Evolutionary conservation across 345 rosid genomes (phyloP), one percentile per base, ranked within the genome.

Genomic region (Geranium brycei): DNA sequence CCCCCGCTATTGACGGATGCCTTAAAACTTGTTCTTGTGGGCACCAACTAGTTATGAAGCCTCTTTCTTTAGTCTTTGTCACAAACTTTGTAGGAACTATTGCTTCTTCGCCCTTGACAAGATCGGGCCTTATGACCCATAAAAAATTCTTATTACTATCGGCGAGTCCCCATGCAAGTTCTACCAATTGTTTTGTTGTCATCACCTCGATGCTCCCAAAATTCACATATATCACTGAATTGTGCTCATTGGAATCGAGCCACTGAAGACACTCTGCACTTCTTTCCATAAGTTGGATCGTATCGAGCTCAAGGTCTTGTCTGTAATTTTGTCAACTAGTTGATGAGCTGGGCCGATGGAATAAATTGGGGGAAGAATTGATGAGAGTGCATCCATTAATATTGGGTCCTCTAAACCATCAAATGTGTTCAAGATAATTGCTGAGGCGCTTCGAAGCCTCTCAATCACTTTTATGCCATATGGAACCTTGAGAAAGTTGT

Each of bases 1-100:
- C 85, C 17, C 85, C 89, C 7, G 85, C 88, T 0, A 80, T 31
- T 0, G 98, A 81, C 4, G 30, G 38, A 71, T 88, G 96, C 4
- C 58, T 51, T 40, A 81, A 59, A 5, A 80, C 86, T 68, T 80
- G 76, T 31, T 81, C 81, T 59, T 84, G 84, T 0, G 84, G 79
- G 2, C 68, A 73, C 83, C 83, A 81, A 10, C 59, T 62, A 31
- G 73, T 77, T 32, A 81, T 17, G 11, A 61, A 57, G 10, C 74
- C 74, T 17, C 69, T 55, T 51, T 61, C 62, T 58, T 18, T 58
- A 0, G 73, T 64, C 51, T 61, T 79, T 14, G 62, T 64, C 59
- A 64, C 28, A 6, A 79, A 71, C 74, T 81, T 75, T 2, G 17
- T 51, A 0, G 73, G 72, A 35, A 67, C 15, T 0, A 59, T 41